Evolutionary conservation across 2,329 filamentous ascomycete species (phyloP).

Genomic region (Fusarium fujikuroi): DNA sequence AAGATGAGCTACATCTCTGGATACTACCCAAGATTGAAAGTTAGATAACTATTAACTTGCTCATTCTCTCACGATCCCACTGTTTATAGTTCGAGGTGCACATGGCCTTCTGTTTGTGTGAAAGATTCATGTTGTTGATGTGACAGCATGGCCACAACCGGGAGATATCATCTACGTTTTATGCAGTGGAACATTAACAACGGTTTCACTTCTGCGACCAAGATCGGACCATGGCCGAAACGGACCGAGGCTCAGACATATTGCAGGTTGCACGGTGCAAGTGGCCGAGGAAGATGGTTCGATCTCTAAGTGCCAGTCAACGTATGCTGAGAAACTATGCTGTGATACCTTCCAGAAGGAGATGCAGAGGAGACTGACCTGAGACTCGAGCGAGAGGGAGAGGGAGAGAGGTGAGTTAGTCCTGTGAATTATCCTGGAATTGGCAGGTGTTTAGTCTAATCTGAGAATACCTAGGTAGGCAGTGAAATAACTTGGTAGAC

Average conservation of each 20-base stretch:
- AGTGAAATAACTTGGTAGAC: neutral
- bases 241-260: constrained; percentile 30
- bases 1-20: neutral
- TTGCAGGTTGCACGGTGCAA: constrained; percentile 10
- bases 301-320: neutral
- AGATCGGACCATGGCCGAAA: constrained; percentile 29
- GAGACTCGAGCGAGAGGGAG: constrained; percentile 1
- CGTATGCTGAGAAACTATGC: neutral
- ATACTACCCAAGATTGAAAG: neutral
- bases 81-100: constrained; percentile 1
- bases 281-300: constrained; percentile 5
- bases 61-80: neutral
- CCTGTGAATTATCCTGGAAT: neutral
- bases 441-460: neutral
- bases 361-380: neutral
- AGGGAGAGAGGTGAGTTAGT: neutral
- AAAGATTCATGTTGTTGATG: neutral
- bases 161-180: constrained; percentile 18
- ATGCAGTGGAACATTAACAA: constrained; percentile 15
- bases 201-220: constrained; percentile 22
- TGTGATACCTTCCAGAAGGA: constrained; percentile 34
- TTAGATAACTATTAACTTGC: neutral
- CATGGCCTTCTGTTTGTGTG: neutral
- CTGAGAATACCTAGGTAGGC: neutral
- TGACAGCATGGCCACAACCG: neutral